Conservation (phyloP, 1,139 yeast species). For the Saccharomyces hybrid region DNA sequence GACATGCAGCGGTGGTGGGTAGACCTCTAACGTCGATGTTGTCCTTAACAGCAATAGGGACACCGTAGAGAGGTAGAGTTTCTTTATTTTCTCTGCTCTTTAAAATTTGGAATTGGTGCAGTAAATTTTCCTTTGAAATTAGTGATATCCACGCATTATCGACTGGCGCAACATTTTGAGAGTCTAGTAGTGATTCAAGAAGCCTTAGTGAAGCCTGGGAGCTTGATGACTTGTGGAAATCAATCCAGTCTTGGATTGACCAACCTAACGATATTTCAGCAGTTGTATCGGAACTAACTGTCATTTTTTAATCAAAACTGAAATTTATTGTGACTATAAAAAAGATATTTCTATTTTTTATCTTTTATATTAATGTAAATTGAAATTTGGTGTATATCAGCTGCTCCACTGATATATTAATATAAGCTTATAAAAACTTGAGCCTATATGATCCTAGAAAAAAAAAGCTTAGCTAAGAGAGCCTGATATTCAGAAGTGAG, state of each 20-base stretch:
- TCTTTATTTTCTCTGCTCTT: conserved; percentile 52
- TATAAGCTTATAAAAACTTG: not conserved
- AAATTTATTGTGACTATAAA: not conserved
- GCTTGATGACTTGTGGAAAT: conserved; percentile 56
- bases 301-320: conserved; percentile 2
- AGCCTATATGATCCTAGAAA: not conserved
- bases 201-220: conserved; percentile 52
- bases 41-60: conserved; percentile 90
- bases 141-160: conserved; percentile 92
- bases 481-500: not conserved
- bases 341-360: not conserved
- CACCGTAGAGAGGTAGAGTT: conserved; percentile 56
- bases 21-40: conserved; percentile 82
- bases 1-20: conserved; percentile 92
- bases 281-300: not conserved
- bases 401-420: not conserved
- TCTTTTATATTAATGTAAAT: not conserved
- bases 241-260: conserved; percentile 66
- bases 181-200: conserved; percentile 42
- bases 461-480: not conserved
- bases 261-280: conserved; percentile 38
- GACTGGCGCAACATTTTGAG: conserved; percentile 41
- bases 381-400: not conserved
- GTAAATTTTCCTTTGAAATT: conserved; percentile 50
- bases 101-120: conserved; percentile 72